Evolutionary conservation across 176 grass and related monocot genomes (phyloP).

Genomic region (Oryza longistaminata): DNA sequence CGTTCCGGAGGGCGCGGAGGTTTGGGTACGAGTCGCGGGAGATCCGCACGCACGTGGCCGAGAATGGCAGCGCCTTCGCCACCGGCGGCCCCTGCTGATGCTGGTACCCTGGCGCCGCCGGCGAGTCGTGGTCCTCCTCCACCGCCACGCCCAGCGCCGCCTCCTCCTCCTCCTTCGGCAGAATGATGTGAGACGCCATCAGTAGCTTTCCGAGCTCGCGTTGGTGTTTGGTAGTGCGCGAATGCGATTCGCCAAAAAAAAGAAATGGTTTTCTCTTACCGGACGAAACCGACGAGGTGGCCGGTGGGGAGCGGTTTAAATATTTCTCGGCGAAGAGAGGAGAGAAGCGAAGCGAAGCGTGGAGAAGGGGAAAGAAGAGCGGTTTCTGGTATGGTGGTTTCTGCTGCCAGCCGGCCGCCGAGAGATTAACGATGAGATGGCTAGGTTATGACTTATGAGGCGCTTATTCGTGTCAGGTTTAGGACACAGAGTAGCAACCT

Average conservation of each 20-base stretch:
- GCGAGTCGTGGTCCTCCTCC: slow-evolving; percentile 52
- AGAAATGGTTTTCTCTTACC: neutral
- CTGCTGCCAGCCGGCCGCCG: neutral
- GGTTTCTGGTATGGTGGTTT: slow-evolving; percentile 27
- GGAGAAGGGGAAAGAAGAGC: slow-evolving; percentile 48
- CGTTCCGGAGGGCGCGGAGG: slow-evolving; percentile 62
- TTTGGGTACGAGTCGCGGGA: slow-evolving; percentile 86
- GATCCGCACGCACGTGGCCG: slow-evolving; percentile 81
- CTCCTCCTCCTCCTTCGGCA: slow-evolving; percentile 53
- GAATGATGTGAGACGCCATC: slow-evolving; percentile 56
- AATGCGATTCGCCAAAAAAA: slow-evolving; percentile 10
- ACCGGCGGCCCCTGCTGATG: neutral
- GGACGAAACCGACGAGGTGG: neutral
- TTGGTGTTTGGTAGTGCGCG: neutral
- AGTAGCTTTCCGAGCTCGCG: neutral
- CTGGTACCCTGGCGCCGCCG: slow-evolving; percentile 22
- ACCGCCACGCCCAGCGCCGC: slow-evolving; percentile 23
- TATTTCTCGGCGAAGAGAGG: slow-evolving; percentile 21
- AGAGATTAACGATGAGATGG: slow-evolving; percentile 1
- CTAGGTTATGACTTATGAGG: neutral
- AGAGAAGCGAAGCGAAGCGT: slow-evolving; percentile 32
- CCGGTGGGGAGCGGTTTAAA: slow-evolving; percentile 21
- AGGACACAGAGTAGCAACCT: neutral
- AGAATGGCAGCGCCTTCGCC: slow-evolving; percentile 56
- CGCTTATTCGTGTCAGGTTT: neutral